Evolutionary conservation across 352 stramenopile species (phyloP), one percentile per base, ranked within the genome.

Genomic region (Globisporangium recalcitrans): DNA sequence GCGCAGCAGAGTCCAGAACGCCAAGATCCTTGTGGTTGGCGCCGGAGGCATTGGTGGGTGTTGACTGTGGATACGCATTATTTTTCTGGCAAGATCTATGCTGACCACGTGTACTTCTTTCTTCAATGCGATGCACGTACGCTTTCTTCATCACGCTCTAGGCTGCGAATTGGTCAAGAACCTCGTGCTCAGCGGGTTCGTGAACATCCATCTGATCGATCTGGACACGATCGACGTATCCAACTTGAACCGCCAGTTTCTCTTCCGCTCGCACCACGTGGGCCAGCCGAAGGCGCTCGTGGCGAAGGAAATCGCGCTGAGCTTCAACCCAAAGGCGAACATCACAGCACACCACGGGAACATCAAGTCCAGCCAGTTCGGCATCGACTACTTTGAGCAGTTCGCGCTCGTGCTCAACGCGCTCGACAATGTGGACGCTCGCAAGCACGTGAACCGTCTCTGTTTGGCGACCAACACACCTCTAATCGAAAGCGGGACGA

Each of bases 201-300:
- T 79, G 29, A 62, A 93, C 64, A 91, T 97, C 69, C 73, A 91
- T 48, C 68, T 98, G 10, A 97, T 99, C 61, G 98, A 99, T 73
- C 72, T 99, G 42, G 98, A 99, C 77, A 99, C 97, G 29, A 99
- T 99, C 71, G 97, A 99, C 77, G 97, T 99, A 61, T 99, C 96
- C 22, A 99, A 99, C 77, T 77, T 99, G 56, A 99, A 99, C 80
- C 90, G 98, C 16, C 98, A 99, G 78, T 99, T 99, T 63, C 80
- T 99, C 8, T 99, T 99, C 77, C 89, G 97, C 16, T 92, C 78
- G 52, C 81, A 98, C 27, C 97, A 99, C 73, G 97, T 99, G 22
- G 97, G 97, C 1, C 81, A 98, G 72, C 82, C 96, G 38, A 99
- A 99, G 78, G 97, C 97, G 38, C 74, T 93, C 0, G 83, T 93